Evolutionary conservation across 371 early-diverging fungal species (phyloP), one percentile per base, ranked within the genome.

Genomic region (Cokeromyces recurvatus): DNA sequence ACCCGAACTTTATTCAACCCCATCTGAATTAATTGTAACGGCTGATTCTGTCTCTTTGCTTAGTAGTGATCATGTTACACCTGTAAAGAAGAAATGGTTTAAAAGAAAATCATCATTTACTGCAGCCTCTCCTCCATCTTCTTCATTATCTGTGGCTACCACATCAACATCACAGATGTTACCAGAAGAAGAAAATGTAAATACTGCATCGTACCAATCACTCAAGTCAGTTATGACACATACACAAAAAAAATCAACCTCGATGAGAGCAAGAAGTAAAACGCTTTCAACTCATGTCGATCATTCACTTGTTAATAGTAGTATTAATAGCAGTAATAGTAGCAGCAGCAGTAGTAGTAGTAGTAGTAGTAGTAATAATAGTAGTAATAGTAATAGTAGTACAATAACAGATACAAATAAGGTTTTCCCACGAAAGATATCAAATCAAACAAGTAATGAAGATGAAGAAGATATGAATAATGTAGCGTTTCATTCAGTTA

Each of bases 1-100:
- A 17, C 53, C 50, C 9, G 53, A 57, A 27, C 52, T 62, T 6
- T 57, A 57, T 46, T 44, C 58, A 9, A 21, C 57, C 2, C 52
- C 53, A 4, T 53, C 62, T 5, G 57, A 57, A n/a, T 27, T 53
- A 8, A 38, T 57, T n/a, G 48, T 53, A 6, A 43, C 58, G 9
- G 53, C 43, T 3, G 53, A 57, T 32, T 51, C 48, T 3, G 32
- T 57, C 15, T 51, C 56, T 3, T 15, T 50, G n/a, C 36, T 56
- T 9, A 48, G 43, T n/a, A 51, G 44, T 17, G 36, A 39, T 17
- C 32, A 29, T 11, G 39, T 53, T 9, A 17, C 32, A 10, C 41
- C 32, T 11, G 19, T 16, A 2, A 52, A 52, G 17, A 57, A 48
- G 20, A 38, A 45, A 3, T 57, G 58, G 58, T 57, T 57, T 35